Evolutionary conservation across 2,329 filamentous ascomycete species (phyloP).

Genomic region (Microdochium bolleyi): DNA sequence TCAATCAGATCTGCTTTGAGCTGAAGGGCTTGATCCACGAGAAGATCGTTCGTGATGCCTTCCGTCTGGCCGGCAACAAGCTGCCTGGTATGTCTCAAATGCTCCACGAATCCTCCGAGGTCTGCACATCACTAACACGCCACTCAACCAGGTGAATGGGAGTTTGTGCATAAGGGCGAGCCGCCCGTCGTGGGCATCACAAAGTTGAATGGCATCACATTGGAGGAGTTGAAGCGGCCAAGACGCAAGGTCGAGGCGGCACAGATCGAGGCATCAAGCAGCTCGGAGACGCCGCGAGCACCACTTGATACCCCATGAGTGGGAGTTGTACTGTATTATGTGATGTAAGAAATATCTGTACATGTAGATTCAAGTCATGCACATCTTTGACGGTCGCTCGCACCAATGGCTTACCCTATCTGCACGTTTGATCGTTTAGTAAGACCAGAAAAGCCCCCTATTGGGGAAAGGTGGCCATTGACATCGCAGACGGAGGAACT

Average conservation of each 20-base stretch:
- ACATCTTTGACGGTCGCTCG: neutral
- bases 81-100: conserved; percentile 62
- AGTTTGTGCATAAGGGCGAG: conserved; percentile 91
- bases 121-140: neutral
- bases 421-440: neutral
- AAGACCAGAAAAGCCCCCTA: no score
- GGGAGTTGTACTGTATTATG: neutral
- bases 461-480: no score
- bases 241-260: conserved; percentile 55
- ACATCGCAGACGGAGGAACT: no score
- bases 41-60: conserved; percentile 87
- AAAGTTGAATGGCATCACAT: conserved; percentile 76
- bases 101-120: conserved; percentile 1
- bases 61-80: conserved; percentile 90
- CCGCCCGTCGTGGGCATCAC: conserved; percentile 86
- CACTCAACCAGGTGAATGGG: conserved; percentile 60
- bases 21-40: conserved; percentile 89
- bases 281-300: conserved; percentile 7
- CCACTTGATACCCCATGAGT: conserved; percentile 14
- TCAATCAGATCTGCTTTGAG: conserved; percentile 90
- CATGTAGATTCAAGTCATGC: neutral
- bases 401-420: no score
- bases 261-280: conserved; percentile 7
- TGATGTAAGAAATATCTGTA: neutral
- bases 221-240: conserved; percentile 76